A percentile compares a stretch with the other conserved stretches of the same genome.
phyloP scores from a whole-genome alignment of 1,284 basidiomycete genomes.

The Pisolithus thermaeus region DNA sequence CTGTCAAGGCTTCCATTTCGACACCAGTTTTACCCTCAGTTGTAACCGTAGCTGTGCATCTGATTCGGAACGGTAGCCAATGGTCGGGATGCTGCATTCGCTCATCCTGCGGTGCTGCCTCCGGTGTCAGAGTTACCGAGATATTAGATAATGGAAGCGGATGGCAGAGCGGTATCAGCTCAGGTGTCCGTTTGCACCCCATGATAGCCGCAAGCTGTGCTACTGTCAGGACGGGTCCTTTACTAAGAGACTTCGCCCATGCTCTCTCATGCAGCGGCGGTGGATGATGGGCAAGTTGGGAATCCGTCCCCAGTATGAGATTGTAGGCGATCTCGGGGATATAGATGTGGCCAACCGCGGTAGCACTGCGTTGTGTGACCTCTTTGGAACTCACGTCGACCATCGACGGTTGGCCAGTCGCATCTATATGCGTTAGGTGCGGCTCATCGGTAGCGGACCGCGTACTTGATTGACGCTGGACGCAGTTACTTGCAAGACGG shows the following conservation, averaged over 20 bases:
- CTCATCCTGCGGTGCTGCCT: conserved; percentile 17
- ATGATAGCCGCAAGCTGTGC: conserved; percentile 85
- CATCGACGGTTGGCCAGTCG: conserved; percentile 68
- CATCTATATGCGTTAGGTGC: conserved; percentile 66
- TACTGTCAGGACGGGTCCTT: conserved; percentile 74
- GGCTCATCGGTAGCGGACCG: conserved; percentile 10
- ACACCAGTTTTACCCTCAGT: conserved; percentile 83
- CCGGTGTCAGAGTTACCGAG: conserved; percentile 52
- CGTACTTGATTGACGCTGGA: conserved; percentile 22
- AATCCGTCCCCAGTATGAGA: conserved; percentile 41
- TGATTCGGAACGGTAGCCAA: conserved; percentile 42
- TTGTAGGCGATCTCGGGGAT: conserved; percentile 62
- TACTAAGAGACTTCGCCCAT: conserved; percentile 48
- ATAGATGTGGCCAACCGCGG: conserved; percentile 73
- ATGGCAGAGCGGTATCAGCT: conserved; percentile 84
- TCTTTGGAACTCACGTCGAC: conserved; percentile 71
- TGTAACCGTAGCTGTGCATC: conserved; percentile 61
- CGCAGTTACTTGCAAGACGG: background rate
- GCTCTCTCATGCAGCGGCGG: conserved; percentile 26
- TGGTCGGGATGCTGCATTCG: conserved; percentile 2
- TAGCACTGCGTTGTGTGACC: conserved; percentile 63
- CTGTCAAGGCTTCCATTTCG: conserved; percentile 92
- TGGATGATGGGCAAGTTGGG: conserved; percentile 22
- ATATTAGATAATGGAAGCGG: conserved; percentile 69
- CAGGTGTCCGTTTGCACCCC: conserved; percentile 77